phyloP scores from a whole-genome alignment of 176 grass and related monocot genomes.

The Eleusine indica region DNA sequence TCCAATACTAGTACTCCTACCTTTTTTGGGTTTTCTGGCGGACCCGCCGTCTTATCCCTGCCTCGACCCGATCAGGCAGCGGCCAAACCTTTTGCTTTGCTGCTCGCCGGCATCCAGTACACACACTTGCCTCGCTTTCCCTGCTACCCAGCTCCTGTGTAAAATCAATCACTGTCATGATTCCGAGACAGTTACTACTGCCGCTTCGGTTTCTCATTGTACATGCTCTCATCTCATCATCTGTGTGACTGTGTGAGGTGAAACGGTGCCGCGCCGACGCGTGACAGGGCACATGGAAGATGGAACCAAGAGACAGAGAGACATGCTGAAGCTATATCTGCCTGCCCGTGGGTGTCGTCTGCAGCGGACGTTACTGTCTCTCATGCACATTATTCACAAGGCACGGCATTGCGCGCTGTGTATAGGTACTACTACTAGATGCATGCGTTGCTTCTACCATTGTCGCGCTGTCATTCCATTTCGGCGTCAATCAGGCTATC shows the following conservation, averaged over 20 bases:
- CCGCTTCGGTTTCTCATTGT: neutral
- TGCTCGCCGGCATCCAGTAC: no score
- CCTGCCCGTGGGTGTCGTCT: neutral
- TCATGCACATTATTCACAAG: no score
- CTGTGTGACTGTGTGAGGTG: neutral
- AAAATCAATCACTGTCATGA: neutral
- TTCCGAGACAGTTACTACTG: neutral
- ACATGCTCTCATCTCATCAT: no score
- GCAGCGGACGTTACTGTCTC: no score
- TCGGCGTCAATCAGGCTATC: neutral
- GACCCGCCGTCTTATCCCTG: neutral
- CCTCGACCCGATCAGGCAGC: neutral
- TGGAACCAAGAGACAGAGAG: neutral
- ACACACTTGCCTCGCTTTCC: no score
- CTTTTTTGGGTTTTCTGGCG: no score
- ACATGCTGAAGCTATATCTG: neutral
- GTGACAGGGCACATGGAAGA: slow-evolving; percentile 25
- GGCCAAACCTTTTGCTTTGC: neutral
- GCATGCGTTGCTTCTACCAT: neutral
- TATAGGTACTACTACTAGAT: no score
- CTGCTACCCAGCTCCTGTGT: neutral
- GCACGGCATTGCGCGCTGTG: no score
- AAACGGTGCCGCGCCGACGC: slow-evolving; percentile 23
- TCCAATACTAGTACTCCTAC: no score
- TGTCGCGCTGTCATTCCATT: neutral